Conservation (phyloP, 805 yeast species). For the Debaryomyces tyrocola region DNA sequence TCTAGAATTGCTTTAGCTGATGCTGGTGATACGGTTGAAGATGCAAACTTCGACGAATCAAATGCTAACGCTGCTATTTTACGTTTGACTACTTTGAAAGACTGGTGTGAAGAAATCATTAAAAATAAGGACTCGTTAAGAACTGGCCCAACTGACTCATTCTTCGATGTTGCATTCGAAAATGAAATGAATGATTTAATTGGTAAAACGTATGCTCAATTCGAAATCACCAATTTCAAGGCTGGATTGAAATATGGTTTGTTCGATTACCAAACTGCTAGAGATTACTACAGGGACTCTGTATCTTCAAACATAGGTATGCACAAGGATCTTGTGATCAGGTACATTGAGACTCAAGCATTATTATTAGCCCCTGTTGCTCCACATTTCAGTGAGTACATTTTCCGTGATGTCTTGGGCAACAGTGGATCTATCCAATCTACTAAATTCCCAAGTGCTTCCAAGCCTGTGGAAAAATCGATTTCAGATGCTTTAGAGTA, state of each 20-base stretch:
- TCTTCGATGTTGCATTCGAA: conserved; percentile 88
- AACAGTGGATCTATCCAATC: conserved; percentile 66
- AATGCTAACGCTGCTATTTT: conserved; percentile 97
- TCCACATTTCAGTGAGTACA: conserved; percentile 91
- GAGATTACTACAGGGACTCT: conserved; percentile 94
- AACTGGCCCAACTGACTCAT: conserved; percentile 49
- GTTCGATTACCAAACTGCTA: conserved; percentile 90
- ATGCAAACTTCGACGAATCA: conserved; percentile 95
- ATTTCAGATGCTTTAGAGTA: conserved; percentile 72
- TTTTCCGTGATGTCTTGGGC: conserved; percentile 80
- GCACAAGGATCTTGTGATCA: conserved; percentile 79
- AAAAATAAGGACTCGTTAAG: conserved; percentile 49
- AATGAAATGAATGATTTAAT: conserved; percentile 87
- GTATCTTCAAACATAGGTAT: conserved; percentile 54
- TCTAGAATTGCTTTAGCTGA: conserved; percentile 96
- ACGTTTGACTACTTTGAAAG: conserved; percentile 87
- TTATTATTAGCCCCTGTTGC: conserved; percentile 88
- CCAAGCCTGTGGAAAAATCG: conserved; percentile 61
- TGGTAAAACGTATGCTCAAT: conserved; percentile 70
- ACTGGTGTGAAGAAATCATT: conserved; percentile 87
- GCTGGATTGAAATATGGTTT: conserved; percentile 87
- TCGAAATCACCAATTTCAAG: conserved; percentile 75
- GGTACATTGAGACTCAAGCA: conserved; percentile 85
- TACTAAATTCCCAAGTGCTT: conserved; percentile 79
- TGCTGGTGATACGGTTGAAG: conserved; percentile 97